Evolutionary conservation across 257 asterid genomes (phyloP), one percentile per base, ranked within the genome.

Genomic region (Solanum commersonii): DNA sequence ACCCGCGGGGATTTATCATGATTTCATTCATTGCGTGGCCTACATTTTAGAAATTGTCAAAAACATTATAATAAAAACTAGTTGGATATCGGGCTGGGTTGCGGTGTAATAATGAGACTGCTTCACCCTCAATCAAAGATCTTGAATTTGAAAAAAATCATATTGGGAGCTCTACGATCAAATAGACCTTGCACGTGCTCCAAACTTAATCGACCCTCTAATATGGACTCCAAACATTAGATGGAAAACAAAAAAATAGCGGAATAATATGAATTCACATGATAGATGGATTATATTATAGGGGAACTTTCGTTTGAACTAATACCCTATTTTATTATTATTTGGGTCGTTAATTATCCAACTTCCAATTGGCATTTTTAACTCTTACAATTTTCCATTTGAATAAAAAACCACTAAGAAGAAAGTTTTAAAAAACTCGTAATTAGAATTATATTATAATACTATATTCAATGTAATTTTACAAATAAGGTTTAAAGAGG

Each of bases 401-500:
- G 84, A 18, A 15, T 14, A 25, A 42, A 25, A 77, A 14, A 23
- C 1, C n/a, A 38, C 13, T 9, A n/a, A 77, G 22, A 38, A 78
- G 8, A 40, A 40, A 78, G 6, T 42, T 71, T 16, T 2, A 5
- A 6, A 13, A 22, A 77, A 2, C 5, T 76, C 33, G 0, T 8
- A 25, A 13, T 42, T 25, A 25, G 23, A 38, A 38, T 23, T 65
- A 67, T 52, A 67, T 6, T 1, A 71, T 8, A 31, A 31, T 2
- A 8, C 29, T 4, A 72, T 72, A 72, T 72, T 16, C 0, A 4
- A 0, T 2, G 2, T 72, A 72, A 8, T 33, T 72, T 72, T 4
- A 29, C 1, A 4, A 2, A 0, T 0, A 0, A 10, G 5, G 0
- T 70, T 12, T 65, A n/a, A 63, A 10, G 0, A 59, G 4, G 0